Evolutionary conservation across 176 grass and related monocot genomes (phyloP).

Genomic region (Calamus simplicifolius): DNA sequence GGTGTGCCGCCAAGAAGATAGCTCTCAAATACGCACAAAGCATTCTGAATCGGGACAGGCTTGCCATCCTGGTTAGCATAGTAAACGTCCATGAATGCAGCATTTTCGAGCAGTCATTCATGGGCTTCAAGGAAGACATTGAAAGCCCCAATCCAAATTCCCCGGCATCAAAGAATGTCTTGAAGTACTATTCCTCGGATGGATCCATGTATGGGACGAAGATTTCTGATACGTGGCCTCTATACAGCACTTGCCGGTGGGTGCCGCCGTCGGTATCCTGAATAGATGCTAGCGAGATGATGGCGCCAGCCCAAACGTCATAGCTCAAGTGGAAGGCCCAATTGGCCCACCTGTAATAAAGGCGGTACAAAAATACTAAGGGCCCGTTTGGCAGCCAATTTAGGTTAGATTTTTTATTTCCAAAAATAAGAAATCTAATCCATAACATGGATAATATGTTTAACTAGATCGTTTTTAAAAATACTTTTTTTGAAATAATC

Average conservation of each 20-base stretch:
- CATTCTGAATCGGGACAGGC: conserved; percentile 31
- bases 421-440: too few relatives aligned
- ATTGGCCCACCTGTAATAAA: conserved; percentile 47
- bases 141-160: conserved; percentile 56
- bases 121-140: conserved; percentile 36
- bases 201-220: conserved; percentile 93
- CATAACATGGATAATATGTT: too few relatives aligned
- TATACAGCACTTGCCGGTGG: conserved; percentile 50
- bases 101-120: conserved; percentile 50
- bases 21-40: conserved; percentile 68
- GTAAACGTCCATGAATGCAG: conserved; percentile 50
- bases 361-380: too few relatives aligned
- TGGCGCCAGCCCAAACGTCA: conserved; percentile 50
- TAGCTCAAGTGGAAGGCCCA: conserved; percentile 81
- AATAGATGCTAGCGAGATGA: conserved; percentile 60
- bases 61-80: conserved; percentile 41
- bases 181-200: conserved; percentile 74
- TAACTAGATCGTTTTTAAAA: too few relatives aligned
- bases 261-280: conserved; percentile 30
- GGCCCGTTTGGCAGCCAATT: too few relatives aligned
- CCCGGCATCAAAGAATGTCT: conserved; percentile 66
- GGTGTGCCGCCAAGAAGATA: conserved; percentile 71
- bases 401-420: too few relatives aligned
- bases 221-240: conserved; percentile 64
- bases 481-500: too few relatives aligned